Conservation (phyloP, 331 rosid genomes). For the Quercus tomentella region DNA sequence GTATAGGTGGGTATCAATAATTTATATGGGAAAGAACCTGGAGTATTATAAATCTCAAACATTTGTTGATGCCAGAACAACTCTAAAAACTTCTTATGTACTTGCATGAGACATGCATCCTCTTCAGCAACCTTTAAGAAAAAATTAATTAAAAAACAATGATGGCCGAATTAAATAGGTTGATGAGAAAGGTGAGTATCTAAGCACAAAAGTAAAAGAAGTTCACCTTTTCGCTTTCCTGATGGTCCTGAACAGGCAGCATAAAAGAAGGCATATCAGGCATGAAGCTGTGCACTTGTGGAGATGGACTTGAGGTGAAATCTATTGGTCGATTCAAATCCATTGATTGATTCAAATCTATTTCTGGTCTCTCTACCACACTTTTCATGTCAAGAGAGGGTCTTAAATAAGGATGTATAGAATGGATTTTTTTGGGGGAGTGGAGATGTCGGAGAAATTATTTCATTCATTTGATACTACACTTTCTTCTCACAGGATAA, state of each 20-base stretch:
- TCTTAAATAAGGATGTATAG: background rate
- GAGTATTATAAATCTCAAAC: background rate
- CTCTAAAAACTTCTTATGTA: conserved; percentile 6
- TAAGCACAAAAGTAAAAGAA: background rate
- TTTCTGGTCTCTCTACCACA: background rate
- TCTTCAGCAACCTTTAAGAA: background rate
- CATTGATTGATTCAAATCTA: background rate
- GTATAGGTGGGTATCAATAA: background rate
- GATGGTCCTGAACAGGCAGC: background rate
- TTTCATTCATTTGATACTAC: no score
- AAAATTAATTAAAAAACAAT: background rate
- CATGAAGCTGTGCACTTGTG: background rate
- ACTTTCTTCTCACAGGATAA: no score
- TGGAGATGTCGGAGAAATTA: background rate
- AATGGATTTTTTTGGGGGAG: background rate
- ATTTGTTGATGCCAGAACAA: conserved; percentile 27
- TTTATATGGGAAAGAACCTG: conserved; percentile 19
- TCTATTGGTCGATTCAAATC: background rate
- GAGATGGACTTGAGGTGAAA: background rate
- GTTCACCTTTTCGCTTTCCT: background rate
- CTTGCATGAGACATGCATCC: background rate
- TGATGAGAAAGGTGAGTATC: background rate
- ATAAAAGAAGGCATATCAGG: background rate
- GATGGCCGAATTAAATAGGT: background rate
- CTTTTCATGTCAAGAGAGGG: background rate